Conservation (phyloP, 2,329 filamentous ascomycete species). For the Escovopsis sp. region DNA sequence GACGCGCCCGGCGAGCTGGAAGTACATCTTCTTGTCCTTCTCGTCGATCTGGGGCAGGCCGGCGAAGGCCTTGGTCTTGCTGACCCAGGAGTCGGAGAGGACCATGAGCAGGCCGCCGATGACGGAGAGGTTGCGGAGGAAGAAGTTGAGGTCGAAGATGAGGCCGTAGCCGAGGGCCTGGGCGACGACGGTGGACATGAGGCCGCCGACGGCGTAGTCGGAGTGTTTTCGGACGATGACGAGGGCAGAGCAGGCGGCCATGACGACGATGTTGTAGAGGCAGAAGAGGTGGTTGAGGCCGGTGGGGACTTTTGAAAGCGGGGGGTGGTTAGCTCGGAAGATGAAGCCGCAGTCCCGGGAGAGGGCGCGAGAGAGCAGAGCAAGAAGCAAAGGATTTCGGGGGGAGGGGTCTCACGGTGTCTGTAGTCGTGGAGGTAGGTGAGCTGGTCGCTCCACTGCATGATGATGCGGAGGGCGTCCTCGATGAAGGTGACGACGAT, state of each 20-base stretch:
- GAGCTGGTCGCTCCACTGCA: conserved; percentile 93
- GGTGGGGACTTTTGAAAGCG: conserved; percentile 66
- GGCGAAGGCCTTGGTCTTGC: conserved; percentile 93
- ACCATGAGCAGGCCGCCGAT: conserved; percentile 98
- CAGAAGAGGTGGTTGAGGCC: conserved; percentile 91
- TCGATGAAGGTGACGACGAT: conserved; percentile 98
- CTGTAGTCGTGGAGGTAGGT: conserved; percentile 86
- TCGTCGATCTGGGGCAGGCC: conserved; percentile 89
- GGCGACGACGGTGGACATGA: conserved; percentile 79
- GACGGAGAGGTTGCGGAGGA: conserved; percentile 95
- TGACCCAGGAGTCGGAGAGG: conserved; percentile 91
- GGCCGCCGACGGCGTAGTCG: conserved; percentile 80
- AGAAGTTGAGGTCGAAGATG: conserved; percentile 99
- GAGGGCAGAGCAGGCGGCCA: conserved; percentile 66
- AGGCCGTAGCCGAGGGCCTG: conserved; percentile 94
- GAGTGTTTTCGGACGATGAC: conserved; percentile 89
- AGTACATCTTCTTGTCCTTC: conserved; percentile 99
- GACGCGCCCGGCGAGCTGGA: conserved; percentile 91
- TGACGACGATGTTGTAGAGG: conserved; percentile 75
- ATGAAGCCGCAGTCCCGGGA: not conserved
- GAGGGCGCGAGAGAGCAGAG: not conserved
- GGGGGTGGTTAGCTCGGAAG: conserved; percentile 8
- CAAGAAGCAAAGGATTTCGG: not conserved
- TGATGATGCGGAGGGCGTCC: conserved; percentile 89
- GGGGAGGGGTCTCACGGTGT: conserved; percentile 35